Percentiles rank a stretch among this genome's conserved stretches.
Conservation (phyloP, 805 yeast genomes). For the Scheffersomyces lignosus region DNA sequence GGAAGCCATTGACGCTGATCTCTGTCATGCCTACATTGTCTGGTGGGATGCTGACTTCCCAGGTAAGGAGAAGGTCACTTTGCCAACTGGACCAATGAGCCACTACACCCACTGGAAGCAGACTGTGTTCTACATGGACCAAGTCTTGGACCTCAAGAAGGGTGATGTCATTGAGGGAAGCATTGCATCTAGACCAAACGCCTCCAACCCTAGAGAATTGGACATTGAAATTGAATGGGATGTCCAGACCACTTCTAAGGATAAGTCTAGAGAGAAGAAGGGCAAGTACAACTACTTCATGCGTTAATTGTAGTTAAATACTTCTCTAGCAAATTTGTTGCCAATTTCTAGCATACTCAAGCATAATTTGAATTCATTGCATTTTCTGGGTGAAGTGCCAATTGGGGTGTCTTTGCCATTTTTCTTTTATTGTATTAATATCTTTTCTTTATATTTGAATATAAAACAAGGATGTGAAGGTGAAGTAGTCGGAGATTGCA, state of each 20-base stretch:
- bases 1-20: conserved; percentile 74
- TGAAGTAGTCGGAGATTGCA: no score
- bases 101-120: conserved; percentile 99
- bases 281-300: conserved; percentile 70
- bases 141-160: conserved; percentile 70
- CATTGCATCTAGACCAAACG: conserved; percentile 75
- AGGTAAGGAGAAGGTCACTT: conserved; percentile 60
- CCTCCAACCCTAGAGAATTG: conserved; percentile 80
- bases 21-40: conserved; percentile 83
- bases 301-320: conserved; percentile 44
- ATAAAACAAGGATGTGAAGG: no score
- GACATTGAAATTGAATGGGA: conserved; percentile 75
- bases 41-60: conserved; percentile 97
- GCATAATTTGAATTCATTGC: no score
- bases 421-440: no score
- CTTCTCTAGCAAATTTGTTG: neutral
- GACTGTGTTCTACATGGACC: conserved; percentile 86
- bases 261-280: conserved; percentile 50
- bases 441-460: no score
- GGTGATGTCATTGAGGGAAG: conserved; percentile 77
- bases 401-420: no score
- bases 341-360: no score
- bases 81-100: conserved; percentile 93
- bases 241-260: conserved; percentile 43
- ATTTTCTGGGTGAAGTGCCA: no score